These are phyloP conservation scores for Trichosanthes cucumerina DNA, from an alignment of 306 rosid species.

Conservation along the genomic window DNA sequence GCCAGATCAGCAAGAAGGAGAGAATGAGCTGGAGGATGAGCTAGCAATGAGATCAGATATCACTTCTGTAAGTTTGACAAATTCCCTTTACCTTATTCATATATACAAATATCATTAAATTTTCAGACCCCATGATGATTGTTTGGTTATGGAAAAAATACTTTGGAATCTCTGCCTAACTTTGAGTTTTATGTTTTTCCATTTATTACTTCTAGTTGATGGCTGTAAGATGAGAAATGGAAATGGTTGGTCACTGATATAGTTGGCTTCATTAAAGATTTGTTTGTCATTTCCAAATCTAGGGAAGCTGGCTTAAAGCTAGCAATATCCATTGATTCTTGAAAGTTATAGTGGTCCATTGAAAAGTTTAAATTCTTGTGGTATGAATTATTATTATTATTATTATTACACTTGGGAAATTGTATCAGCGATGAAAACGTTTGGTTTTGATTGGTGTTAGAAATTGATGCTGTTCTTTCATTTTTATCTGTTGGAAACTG, in stretches of 20 bases:
- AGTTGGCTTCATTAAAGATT: background rate
- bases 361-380: background rate
- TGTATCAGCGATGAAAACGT: background rate
- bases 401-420: background rate
- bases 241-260: background rate
- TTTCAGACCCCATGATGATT: background rate
- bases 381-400: background rate
- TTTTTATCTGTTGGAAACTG: background rate
- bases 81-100: background rate
- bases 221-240: background rate
- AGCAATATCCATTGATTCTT: background rate
- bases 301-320: slow-evolving; percentile 1
- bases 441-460: background rate
- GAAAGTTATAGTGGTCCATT: background rate
- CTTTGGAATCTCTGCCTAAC: background rate
- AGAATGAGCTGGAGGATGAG: background rate
- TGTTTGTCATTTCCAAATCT: background rate
- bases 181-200: background rate
- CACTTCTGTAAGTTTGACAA: background rate
- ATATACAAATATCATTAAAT: background rate
- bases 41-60: background rate
- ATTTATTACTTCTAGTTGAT: background rate
- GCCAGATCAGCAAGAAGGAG: background rate
- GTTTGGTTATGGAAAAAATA: background rate
- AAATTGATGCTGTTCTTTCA: background rate